Evolutionary conservation across 2,329 filamentous ascomycete genomes (phyloP).

Genomic region (Aureobasidium zeae): DNA sequence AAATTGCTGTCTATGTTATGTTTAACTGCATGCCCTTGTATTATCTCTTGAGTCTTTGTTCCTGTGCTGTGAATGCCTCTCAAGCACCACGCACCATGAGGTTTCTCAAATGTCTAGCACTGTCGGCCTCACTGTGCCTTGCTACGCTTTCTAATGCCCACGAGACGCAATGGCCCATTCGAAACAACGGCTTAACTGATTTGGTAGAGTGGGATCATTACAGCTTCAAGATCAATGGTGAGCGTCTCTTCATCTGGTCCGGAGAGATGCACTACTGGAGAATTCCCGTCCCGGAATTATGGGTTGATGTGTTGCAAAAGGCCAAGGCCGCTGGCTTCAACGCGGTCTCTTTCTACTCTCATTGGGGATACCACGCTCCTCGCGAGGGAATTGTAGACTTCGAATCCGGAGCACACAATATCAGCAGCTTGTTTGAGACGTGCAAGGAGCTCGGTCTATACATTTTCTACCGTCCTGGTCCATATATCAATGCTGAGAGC

Average conservation of each 20-base stretch:
- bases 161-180: constrained; percentile 14
- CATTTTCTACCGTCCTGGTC: constrained; percentile 35
- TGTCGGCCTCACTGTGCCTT: constrained; percentile 1
- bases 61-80: neutral
- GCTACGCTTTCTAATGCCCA: constrained; percentile 2
- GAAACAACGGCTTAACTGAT: constrained; percentile 25
- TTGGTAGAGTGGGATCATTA: constrained; percentile 47
- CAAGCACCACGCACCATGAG: neutral
- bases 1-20: neutral
- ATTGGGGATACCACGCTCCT: constrained; percentile 15
- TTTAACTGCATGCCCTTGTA: neutral
- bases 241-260: constrained; percentile 44
- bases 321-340: constrained; percentile 45
- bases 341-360: constrained; percentile 26
- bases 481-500: constrained; percentile 50
- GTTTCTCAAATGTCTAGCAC: constrained; percentile 2
- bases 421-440: constrained; percentile 43
- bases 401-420: constrained; percentile 45
- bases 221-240: constrained; percentile 43
- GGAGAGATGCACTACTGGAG: constrained; percentile 49
- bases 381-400: constrained; percentile 34
- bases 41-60: neutral
- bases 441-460: constrained; percentile 48
- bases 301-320: constrained; percentile 43
- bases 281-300: constrained; percentile 42